Conservation (phyloP, 2,329 filamentous ascomycete genomes). For the Colletotrichum ledebouriae region DNA sequence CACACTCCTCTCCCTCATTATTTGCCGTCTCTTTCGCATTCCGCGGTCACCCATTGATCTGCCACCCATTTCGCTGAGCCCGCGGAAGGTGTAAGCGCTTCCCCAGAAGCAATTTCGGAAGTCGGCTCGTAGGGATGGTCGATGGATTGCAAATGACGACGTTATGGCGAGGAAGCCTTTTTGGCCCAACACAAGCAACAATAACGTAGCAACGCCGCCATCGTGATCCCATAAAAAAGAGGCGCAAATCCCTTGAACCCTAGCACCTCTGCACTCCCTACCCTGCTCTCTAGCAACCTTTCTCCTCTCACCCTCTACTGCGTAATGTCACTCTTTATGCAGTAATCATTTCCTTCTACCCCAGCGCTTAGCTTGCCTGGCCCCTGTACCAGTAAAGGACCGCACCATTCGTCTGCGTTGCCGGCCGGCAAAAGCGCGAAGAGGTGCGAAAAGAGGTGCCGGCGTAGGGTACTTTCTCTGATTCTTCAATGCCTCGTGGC, state of each 20-base stretch:
- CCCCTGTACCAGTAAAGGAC: constrained; percentile 1
- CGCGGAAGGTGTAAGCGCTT: constrained; percentile 38
- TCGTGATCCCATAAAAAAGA: constrained; percentile 16
- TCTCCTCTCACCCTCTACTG: neutral
- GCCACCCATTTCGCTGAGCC: constrained; percentile 5
- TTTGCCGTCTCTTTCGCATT: neutral
- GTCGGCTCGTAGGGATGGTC: constrained; percentile 29
- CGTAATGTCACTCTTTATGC: constrained; percentile 25
- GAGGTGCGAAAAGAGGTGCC: too few relatives aligned
- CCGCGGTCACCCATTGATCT: constrained; percentile 1
- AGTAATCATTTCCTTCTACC: constrained; percentile 17
- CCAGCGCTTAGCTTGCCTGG: neutral
- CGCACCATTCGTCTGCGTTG: constrained; percentile 13
- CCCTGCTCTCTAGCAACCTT: neutral
- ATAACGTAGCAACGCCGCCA: constrained; percentile 1
- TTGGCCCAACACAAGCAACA: neutral
- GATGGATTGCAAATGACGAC: constrained; percentile 24
- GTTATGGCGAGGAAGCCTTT: constrained; percentile 24
- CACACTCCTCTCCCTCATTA: neutral
- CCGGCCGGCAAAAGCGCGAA: constrained; percentile 27
- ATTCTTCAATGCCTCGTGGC: constrained; percentile 34
- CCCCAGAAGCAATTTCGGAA: constrained; percentile 38
- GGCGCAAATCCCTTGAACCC: constrained; percentile 21
- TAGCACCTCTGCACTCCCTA: constrained; percentile 9
- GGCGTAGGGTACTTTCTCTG: neutral